phyloP scores from a whole-genome alignment of 2,329 filamentous ascomycete genomes.

The Colletotrichum horii region DNA sequence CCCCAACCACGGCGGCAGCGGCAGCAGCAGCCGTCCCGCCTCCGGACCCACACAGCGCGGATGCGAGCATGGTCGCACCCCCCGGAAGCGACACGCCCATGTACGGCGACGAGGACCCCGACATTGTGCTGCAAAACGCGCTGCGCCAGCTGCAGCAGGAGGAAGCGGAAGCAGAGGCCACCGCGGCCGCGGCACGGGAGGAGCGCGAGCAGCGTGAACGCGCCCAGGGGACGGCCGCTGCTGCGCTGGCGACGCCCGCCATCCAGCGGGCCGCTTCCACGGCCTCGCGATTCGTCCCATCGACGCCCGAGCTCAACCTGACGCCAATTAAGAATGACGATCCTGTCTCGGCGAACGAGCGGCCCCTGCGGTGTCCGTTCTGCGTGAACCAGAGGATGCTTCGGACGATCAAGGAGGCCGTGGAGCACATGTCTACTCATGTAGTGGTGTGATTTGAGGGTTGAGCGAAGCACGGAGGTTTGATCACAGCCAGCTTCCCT shows the following conservation, averaged over 20 bases:
- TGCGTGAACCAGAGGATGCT: conserved; percentile 68
- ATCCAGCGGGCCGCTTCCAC: conserved; percentile 22
- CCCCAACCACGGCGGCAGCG: conserved; percentile 5
- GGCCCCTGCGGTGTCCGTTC: conserved; percentile 62
- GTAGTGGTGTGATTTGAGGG: conserved; percentile 53
- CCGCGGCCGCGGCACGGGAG: conserved; percentile 58
- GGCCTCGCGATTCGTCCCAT: conserved; percentile 20
- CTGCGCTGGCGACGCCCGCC: conserved; percentile 29
- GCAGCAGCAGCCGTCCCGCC: conserved; percentile 13
- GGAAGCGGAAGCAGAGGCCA: conserved; percentile 63
- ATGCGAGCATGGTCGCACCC: conserved; percentile 18
- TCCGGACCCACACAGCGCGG: conserved; percentile 21
- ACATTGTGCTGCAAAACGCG: conserved; percentile 64
- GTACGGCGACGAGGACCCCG: conserved; percentile 58
- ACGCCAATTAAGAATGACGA: conserved; percentile 60
- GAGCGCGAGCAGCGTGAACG: conserved; percentile 41
- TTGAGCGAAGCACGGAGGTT: not conserved
- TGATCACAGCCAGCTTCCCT: not conserved
- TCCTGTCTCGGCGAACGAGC: conserved; percentile 50
- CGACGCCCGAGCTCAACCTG: conserved; percentile 50
- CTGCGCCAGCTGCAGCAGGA: conserved; percentile 64
- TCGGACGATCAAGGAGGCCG: conserved; percentile 64
- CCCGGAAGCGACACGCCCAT: conserved; percentile 61
- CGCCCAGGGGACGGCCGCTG: conserved; percentile 28
- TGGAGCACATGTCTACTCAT: conserved; percentile 67